Percentiles rank a stretch among this genome's conserved stretches.
Evolutionary conservation across 768 basidiomycete species (phyloP).

Genomic region (Tylopilus felleus): DNA sequence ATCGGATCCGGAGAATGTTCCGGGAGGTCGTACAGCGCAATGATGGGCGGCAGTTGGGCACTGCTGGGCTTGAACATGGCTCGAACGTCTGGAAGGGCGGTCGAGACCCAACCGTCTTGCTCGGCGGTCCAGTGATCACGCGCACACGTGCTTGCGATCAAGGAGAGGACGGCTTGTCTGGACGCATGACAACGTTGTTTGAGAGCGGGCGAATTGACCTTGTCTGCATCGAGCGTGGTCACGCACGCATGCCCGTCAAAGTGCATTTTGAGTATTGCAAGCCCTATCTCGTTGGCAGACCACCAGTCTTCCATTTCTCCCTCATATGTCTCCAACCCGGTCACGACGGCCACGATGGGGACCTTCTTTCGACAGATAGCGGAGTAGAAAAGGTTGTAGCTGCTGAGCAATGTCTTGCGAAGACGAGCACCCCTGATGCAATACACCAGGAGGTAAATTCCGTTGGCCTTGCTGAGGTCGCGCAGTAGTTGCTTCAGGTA

Average conservation of each 20-base stretch:
- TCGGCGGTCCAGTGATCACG: constrained; percentile 5
- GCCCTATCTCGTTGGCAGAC: constrained; percentile 29
- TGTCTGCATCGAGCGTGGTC: constrained; percentile 33
- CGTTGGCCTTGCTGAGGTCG: constrained; percentile 25
- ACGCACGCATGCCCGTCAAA: constrained; percentile 39
- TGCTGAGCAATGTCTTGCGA: constrained; percentile 25
- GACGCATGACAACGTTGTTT: constrained; percentile 28
- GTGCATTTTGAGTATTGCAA: constrained; percentile 28
- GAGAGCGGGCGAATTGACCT: constrained; percentile 29
- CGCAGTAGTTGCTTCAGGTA: constrained; percentile 23
- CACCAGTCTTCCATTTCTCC: constrained; percentile 31
- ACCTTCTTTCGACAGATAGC: constrained; percentile 36
- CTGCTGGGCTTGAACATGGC: constrained; percentile 15
- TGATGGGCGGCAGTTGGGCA: constrained; percentile 11
- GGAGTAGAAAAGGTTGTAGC: constrained; percentile 38
- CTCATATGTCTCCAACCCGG: constrained; percentile 37
- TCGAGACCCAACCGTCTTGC: constrained; percentile 18
- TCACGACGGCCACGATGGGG: constrained; percentile 37
- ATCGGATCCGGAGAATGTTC: constrained; percentile 3
- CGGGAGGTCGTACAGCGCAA: constrained; percentile 24
- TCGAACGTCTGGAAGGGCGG: constrained; percentile 23
- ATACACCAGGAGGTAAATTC: constrained; percentile 31
- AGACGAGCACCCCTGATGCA: constrained; percentile 33
- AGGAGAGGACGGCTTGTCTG: constrained; percentile 15
- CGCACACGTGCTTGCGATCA: constrained; percentile 20